Evolutionary conservation across 2,329 filamentous ascomycete species (phyloP), one percentile per base, ranked within the genome.

Genomic region (Purpureocillium lavendulum): DNA sequence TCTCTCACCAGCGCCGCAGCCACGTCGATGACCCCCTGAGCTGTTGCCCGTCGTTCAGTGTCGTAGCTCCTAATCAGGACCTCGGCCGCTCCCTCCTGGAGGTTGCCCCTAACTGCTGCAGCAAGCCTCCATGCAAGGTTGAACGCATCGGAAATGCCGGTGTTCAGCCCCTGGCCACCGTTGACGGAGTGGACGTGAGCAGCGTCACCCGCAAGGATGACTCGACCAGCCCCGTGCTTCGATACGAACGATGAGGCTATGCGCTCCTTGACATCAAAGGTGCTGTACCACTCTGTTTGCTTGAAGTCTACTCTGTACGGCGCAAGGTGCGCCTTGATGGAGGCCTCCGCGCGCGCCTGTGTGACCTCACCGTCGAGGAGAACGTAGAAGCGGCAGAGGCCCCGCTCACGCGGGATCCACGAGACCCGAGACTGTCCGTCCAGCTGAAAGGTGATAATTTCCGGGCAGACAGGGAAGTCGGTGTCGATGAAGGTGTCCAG

Each of bases 81-180:
- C 1, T 48, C 38, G 1, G 41, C 52, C 2, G 45, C 49, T 3
- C 39, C 50, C 2, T 45, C 39, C 14, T 42, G 40, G 16, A 61
- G 44, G 7, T 38, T 37, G 3, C 53, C 42, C 7, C 49, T 55
- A 8, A 58, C 29, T 1, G 55, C 53, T 2, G 46, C 37, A 6
- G 51, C 62, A 0, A 77, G 49, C 29, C 75, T 73, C 73, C 74
- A 78, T 8, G 65, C 66, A 1, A 78, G 50, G 33, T 69, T 71
- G 21, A 75, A 69, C 0, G 73, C 71, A 49, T 78, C 74, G 6
- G 70, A 67, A 26, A 77, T 65, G 4, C 75, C 74, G 0, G 73
- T 77, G 46, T 79, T 79, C 47, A 78, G 63, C 1, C 75, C 75
- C 45, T 77, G 73, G 0, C 73, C 75, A 0, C 73, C 74, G 8